Base-by-base conservation (phyloP, 306 rosid species). In the Malus domestica region DNA sequence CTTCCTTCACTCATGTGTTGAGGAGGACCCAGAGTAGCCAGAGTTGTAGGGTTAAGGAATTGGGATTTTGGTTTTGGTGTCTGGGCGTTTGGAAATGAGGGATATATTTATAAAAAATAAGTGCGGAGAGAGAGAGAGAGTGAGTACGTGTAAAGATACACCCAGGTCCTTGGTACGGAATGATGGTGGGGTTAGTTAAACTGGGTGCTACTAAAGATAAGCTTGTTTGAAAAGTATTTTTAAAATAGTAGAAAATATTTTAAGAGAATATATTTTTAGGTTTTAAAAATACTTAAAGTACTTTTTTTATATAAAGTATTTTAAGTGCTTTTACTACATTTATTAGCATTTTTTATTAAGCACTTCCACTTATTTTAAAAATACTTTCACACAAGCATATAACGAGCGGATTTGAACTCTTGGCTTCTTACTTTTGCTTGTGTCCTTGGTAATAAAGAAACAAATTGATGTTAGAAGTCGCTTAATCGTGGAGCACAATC, bases 161-260 rank as follows among this genome's bases (percentile, higher is more conserved):
- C 76, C 32, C 18, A 23, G 35, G 82, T 75, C 75, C 81, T 33
- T 40, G 68, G 92, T 90, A 90, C 92, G 95, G 95, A 80, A 84
- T 20, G 46, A n/a, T 8, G 2, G 79, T 83, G 71, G 91, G 87
- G 22, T 45, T 25, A 25, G 27, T 22, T n/a, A 4, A 57, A 63
- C 30, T 46, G 52, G 61, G 54, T 22, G 78, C 42, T 32, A 10
- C 42, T 32, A 10, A 38, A 7, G 2, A 38, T 38, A 38, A 6
- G 10, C 10, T 7, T 38, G 10, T 7, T 7, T 38, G 0, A 38
- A 35, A 35, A 7, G 2, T 7, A 38, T 2, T 38, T 38, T 1
- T 7, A 38, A 38, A 38, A 38, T 38, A 38, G 0, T 0, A 7
- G 1, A 38, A 38, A 38, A 38, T 38, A 38, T 0, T 7, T 38